phyloP scores from a whole-genome alignment of 1,284 basidiomycete species.

The Moniliophthora roreri region DNA sequence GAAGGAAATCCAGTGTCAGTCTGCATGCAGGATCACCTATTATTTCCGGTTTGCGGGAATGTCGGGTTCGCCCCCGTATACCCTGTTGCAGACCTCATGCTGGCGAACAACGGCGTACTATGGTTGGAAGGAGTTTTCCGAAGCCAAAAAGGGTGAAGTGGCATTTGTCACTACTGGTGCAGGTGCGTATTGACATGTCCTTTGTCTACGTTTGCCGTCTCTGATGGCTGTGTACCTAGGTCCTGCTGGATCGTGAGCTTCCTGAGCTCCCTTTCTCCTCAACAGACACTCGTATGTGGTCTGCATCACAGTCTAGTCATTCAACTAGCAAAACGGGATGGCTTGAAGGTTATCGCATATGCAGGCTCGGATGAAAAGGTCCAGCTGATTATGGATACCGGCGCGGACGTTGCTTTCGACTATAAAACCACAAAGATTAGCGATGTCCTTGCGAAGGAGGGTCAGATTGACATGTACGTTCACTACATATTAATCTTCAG shows the following conservation, averaged over 20 bases:
- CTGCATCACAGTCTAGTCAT: constrained; percentile 40
- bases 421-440: constrained; percentile 61
- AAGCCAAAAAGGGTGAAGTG: constrained; percentile 48
- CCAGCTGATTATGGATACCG: constrained; percentile 58
- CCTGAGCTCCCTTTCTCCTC: background rate
- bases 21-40: too few relatives aligned
- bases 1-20: too few relatives aligned
- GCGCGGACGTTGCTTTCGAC: constrained; percentile 73
- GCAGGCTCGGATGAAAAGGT: constrained; percentile 74
- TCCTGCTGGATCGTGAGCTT: constrained; percentile 38
- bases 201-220: background rate
- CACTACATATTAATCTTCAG: background rate
- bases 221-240: background rate
- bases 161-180: constrained; percentile 59
- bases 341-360: constrained; percentile 70
- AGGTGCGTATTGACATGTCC: constrained; percentile 31
- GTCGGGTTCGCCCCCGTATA: too few relatives aligned
- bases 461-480: constrained; percentile 52
- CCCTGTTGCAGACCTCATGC: too few relatives aligned
- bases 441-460: constrained; percentile 55
- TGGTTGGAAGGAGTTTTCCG: constrained; percentile 38
- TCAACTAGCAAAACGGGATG: constrained; percentile 62
- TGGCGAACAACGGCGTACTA: constrained; percentile 36
- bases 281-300: background rate
- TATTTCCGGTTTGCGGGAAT: too few relatives aligned